phyloP scores from a whole-genome alignment of 176 grass and related monocot species.

The Oryza longistaminata region DNA sequence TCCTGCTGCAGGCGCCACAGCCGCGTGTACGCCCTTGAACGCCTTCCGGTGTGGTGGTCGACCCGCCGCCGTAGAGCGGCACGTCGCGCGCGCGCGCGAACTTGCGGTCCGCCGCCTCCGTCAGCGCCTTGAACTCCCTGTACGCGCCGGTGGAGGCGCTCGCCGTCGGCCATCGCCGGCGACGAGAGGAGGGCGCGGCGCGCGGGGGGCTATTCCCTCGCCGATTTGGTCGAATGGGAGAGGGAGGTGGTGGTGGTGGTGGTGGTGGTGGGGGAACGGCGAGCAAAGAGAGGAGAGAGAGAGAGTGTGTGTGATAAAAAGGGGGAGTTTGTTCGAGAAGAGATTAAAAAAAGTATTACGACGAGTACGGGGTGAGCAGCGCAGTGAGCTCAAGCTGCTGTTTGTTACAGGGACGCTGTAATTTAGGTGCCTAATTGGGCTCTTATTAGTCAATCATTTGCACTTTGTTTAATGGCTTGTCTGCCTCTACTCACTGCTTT shows the following conservation, averaged over 20 bases:
- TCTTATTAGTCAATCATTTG: slow-evolving; percentile 55
- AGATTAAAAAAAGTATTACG: slow-evolving; percentile 4
- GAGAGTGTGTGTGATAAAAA: not conserved
- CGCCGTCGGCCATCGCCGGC: slow-evolving; percentile 59
- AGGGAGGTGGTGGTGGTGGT: not conserved
- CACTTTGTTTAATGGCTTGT: slow-evolving; percentile 34
- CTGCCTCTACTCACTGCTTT: not conserved
- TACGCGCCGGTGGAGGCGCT: slow-evolving; percentile 41
- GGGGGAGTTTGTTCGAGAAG: slow-evolving; percentile 38
- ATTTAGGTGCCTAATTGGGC: slow-evolving; percentile 36
- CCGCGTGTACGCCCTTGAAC: slow-evolving; percentile 97
- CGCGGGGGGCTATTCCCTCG: not conserved
- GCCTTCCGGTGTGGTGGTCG: slow-evolving; percentile 77
- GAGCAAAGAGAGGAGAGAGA: not conserved
- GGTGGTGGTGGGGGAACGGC: not conserved
- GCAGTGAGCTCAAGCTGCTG: not conserved
- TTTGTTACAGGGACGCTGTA: slow-evolving; percentile 20
- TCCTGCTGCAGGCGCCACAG: slow-evolving; percentile 89
- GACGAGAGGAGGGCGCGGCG: slow-evolving; percentile 8
- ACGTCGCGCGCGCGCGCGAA: slow-evolving; percentile 93
- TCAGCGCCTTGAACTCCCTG: slow-evolving; percentile 59
- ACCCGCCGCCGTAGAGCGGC: slow-evolving; percentile 61
- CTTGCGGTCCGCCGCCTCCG: slow-evolving; percentile 83
- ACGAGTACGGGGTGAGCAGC: slow-evolving; percentile 11
- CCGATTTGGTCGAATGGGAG: slow-evolving; percentile 50